Conservation (phyloP, 257 asterid species). For the Fraxinus anomala region DNA sequence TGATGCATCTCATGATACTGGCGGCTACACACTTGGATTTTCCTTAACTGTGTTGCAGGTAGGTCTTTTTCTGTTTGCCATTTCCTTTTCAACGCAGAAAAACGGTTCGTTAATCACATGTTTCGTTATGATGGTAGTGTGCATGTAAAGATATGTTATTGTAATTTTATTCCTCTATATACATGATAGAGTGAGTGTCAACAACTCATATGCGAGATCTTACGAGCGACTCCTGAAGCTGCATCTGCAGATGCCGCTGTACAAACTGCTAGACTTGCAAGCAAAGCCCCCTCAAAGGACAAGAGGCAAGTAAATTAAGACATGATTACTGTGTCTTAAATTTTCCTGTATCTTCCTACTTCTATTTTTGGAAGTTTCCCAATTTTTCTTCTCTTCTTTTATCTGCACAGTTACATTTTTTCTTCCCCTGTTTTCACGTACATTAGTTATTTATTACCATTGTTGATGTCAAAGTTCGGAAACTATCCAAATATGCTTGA, state of each 20-base stretch:
- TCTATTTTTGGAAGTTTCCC: neutral
- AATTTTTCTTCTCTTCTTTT: constrained; percentile 8
- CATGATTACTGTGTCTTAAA: constrained; percentile 17
- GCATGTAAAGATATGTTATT: constrained; percentile 15
- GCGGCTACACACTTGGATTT: constrained; percentile 91
- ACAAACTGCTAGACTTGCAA: constrained; percentile 95
- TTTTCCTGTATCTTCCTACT: constrained; percentile 23
- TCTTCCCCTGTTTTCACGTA: neutral
- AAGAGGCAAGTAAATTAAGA: constrained; percentile 69
- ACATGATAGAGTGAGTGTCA: constrained; percentile 92
- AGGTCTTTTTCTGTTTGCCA: constrained; percentile 26
- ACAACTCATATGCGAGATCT: constrained; percentile 95
- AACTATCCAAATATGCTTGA: neutral
- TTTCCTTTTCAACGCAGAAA: constrained; percentile 24
- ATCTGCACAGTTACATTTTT: constrained; percentile 3
- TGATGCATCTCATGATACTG: constrained; percentile 79
- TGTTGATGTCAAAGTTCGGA: neutral
- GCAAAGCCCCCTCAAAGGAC: constrained; percentile 84
- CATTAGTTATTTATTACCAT: neutral
- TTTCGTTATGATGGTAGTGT: neutral
- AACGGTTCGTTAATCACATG: constrained; percentile 19
- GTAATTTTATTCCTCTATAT: constrained; percentile 15
- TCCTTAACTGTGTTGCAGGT: constrained; percentile 95
- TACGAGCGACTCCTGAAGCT: constrained; percentile 99
- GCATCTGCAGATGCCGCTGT: constrained; percentile 99